Percentiles rank a stretch among this genome's conserved stretches.
Evolutionary conservation across 306 rosid genomes (phyloP).

Genomic region (Macrotyloma uniflorum): DNA sequence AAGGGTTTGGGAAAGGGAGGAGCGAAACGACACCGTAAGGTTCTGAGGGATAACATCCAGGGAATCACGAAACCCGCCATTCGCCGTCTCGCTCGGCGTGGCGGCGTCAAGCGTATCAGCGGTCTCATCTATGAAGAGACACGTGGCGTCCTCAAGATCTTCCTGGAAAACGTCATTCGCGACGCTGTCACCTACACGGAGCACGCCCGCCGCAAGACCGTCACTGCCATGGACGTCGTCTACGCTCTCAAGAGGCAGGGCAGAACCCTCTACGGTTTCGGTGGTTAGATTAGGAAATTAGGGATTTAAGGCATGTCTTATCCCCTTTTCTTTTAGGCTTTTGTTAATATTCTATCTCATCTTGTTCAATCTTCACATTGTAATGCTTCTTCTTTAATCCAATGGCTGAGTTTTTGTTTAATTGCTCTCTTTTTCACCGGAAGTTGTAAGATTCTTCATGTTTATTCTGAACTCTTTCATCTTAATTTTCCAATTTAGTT

Average conservation of each 20-base stretch:
- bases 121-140: background rate
- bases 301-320: too few relatives aligned
- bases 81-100: background rate
- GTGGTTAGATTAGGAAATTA: background rate
- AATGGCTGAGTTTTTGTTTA: background rate
- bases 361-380: background rate
- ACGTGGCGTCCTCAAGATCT: slow-evolving; percentile 7
- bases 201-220: background rate
- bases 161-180: background rate
- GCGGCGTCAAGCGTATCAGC: background rate
- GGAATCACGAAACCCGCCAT: background rate
- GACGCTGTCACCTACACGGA: slow-evolving; percentile 3
- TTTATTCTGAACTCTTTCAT: too few relatives aligned
- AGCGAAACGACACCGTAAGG: background rate
- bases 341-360: background rate
- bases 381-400: background rate
- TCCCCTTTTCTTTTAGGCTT: too few relatives aligned
- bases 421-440: too few relatives aligned
- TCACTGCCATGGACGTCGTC: background rate
- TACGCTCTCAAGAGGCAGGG: slow-evolving; percentile 25
- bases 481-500: too few relatives aligned
- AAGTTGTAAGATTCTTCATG: too few relatives aligned
- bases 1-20: slow-evolving; percentile 10
- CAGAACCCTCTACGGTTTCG: slow-evolving; percentile 5
- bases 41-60: background rate